These are phyloP conservation scores for Sarocladium strictum DNA, from an alignment of 2,329 filamentous ascomycete genomes.

Conservation along the genomic window DNA sequence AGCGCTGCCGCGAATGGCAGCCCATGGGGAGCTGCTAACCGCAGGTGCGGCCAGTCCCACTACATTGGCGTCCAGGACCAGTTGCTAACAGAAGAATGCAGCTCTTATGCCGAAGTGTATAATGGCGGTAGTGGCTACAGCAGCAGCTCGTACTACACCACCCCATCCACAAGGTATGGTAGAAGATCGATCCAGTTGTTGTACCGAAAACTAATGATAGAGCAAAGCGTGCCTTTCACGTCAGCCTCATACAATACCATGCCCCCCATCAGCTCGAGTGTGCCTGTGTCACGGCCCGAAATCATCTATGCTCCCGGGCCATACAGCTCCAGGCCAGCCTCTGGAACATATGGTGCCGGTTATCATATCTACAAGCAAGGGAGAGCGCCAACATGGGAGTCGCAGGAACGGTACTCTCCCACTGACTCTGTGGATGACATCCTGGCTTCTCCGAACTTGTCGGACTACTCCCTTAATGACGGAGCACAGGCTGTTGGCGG, in stretches of 20 bases:
- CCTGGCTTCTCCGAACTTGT: constrained; percentile 50
- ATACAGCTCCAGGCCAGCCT: constrained; percentile 17
- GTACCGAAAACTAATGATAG: not conserved
- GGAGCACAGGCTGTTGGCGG: constrained; percentile 24
- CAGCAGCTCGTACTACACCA: not conserved
- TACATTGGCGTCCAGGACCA: not conserved
- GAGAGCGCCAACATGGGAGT: constrained; percentile 40
- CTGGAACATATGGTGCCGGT: constrained; percentile 30
- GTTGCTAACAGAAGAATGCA: not conserved
- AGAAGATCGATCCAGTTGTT: not conserved
- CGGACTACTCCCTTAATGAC: constrained; percentile 55
- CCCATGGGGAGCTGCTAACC: constrained; percentile 40
- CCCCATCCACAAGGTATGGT: constrained; percentile 2
- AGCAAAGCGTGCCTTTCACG: not conserved
- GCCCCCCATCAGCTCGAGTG: not conserved
- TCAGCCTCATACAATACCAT: not conserved
- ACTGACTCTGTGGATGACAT: constrained; percentile 54
- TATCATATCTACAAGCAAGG: constrained; percentile 32
- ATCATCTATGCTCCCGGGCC: constrained; percentile 4
- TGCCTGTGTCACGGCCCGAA: constrained; percentile 15
- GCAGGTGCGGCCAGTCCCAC: constrained; percentile 41
- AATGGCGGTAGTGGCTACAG: constrained; percentile 2
- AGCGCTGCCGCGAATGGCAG: constrained; percentile 38
- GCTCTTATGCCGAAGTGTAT: constrained; percentile 5
- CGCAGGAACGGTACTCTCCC: constrained; percentile 47